These are phyloP conservation scores for Fagopyrum tataricum DNA, from an alignment of 148 eudicot genomes.

Conservation along the genomic window DNA sequence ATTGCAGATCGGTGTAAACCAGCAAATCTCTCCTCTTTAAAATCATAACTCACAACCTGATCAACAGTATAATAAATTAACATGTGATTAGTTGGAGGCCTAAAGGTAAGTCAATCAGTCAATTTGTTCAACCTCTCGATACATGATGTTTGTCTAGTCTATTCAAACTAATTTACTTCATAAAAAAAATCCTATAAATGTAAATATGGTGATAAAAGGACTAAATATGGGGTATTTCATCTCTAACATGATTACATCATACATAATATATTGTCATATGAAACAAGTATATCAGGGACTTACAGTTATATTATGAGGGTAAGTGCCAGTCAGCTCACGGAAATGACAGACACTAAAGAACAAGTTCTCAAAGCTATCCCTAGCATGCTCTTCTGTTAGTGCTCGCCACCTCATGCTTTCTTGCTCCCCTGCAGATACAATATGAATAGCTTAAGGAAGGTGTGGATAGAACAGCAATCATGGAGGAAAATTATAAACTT, in stretches of 20 bases:
- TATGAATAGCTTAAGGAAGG: background rate
- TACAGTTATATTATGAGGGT: conserved; percentile 90
- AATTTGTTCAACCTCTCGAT: too few species aligned
- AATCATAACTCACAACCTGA: conserved; percentile 90
- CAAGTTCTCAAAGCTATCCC: conserved; percentile 96
- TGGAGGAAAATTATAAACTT: background rate
- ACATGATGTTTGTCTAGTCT: too few species aligned
- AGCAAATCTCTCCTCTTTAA: conserved; percentile 82
- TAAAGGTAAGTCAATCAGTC: too few species aligned
- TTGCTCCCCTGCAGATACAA: conserved; percentile 48
- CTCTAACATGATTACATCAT: background rate
- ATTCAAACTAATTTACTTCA: too few species aligned
- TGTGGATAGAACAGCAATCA: background rate
- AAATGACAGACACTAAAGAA: conserved; percentile 92
- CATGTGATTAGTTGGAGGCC: background rate
- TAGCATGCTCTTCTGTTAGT: conserved; percentile 96
- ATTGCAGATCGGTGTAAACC: conserved; percentile 73
- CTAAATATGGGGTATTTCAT: background rate
- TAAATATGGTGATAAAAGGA: background rate
- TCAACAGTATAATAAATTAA: background rate
- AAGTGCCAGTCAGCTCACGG: conserved; percentile 86
- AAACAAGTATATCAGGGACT: conserved; percentile 14
- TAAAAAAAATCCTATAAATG: background rate
- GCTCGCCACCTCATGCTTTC: conserved; percentile 69
- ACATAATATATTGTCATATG: background rate